These are phyloP conservation scores for Taiwanofungus camphoratus DNA, from an alignment of 1,284 basidiomycete species.

Conservation along the genomic window DNA sequence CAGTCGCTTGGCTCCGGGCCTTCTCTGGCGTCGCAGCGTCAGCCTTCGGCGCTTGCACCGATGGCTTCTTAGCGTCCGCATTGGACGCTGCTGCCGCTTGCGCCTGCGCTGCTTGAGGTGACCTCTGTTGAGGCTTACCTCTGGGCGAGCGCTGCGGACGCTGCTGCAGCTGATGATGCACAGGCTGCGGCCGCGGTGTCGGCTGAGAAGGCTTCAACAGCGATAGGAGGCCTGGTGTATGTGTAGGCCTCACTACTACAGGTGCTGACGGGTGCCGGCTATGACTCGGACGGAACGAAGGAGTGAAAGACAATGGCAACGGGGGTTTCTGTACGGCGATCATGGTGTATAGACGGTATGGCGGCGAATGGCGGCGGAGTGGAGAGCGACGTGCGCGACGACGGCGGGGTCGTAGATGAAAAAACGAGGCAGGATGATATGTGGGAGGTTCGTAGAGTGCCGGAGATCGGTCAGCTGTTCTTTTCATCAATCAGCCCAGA, in stretches of 20 bases:
- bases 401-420: slow-evolving; percentile 19
- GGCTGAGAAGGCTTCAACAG: slow-evolving; percentile 52
- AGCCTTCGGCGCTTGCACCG: slow-evolving; percentile 22
- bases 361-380: slow-evolving; percentile 24
- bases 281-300: slow-evolving; percentile 30
- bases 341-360: slow-evolving; percentile 36
- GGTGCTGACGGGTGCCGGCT: slow-evolving; percentile 61
- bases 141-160: slow-evolving; percentile 24
- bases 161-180: slow-evolving; percentile 32
- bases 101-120: slow-evolving; percentile 20
- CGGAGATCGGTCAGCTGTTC: slow-evolving; percentile 9
- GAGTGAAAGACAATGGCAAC: slow-evolving; percentile 27
- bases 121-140: slow-evolving; percentile 29
- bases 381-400: slow-evolving; percentile 25
- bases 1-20: slow-evolving; percentile 5
- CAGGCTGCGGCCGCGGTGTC: slow-evolving; percentile 30
- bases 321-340: slow-evolving; percentile 60
- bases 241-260: slow-evolving; percentile 63
- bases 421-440: slow-evolving; percentile 25
- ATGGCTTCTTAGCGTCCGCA: slow-evolving; percentile 22
- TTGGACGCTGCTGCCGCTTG: slow-evolving; percentile 26
- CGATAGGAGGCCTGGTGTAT: slow-evolving; percentile 63
- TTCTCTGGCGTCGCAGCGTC: slow-evolving; percentile 13
- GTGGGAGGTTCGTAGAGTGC: slow-evolving; percentile 19
- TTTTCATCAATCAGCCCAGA: slow-evolving; percentile 17